phyloP scores from a whole-genome alignment of 495 filamentous ascomycete species.

The Lophiostoma macrostomum region DNA sequence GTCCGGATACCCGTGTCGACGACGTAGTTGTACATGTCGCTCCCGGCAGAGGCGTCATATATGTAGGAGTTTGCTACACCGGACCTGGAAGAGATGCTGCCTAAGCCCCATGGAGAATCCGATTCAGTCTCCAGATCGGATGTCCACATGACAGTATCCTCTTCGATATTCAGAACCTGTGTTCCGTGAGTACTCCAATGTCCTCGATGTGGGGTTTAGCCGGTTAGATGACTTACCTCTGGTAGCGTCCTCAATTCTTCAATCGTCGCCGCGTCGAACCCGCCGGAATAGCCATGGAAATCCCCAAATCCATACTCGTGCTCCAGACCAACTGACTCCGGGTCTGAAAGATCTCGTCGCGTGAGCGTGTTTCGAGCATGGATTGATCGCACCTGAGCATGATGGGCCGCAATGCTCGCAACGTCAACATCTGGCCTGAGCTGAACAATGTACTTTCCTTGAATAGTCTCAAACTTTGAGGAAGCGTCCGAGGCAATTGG shows the following conservation, averaged over 20 bases:
- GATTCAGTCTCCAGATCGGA: constrained; percentile 64
- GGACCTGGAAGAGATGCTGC: constrained; percentile 89
- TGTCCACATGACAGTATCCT: constrained; percentile 78
- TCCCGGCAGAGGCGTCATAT: constrained; percentile 83
- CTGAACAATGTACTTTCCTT: constrained; percentile 22
- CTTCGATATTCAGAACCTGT: constrained; percentile 93
- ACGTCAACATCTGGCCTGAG: constrained; percentile 11
- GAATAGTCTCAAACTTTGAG: not conserved
- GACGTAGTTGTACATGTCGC: constrained; percentile 96
- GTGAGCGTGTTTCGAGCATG: constrained; percentile 18
- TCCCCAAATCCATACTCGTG: constrained; percentile 85
- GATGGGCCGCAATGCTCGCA: constrained; percentile 11
- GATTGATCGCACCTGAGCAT: constrained; percentile 11
- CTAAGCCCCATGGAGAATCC: constrained; percentile 91
- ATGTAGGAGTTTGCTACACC: constrained; percentile 87
- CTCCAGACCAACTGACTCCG: constrained; percentile 64
- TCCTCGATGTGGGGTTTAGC: not conserved
- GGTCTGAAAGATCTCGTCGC: constrained; percentile 2
- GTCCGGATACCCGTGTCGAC: constrained; percentile 95
- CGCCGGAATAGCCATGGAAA: constrained; percentile 85
- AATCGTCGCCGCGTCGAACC: constrained; percentile 88
- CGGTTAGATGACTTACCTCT: constrained; percentile 68
- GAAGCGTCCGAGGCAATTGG: not conserved
- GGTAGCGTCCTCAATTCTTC: constrained; percentile 90
- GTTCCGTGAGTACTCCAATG: not conserved